Conservation (phyloP, 2,329 filamentous ascomycete species). For the Pyrenochaeta sp. region DNA sequence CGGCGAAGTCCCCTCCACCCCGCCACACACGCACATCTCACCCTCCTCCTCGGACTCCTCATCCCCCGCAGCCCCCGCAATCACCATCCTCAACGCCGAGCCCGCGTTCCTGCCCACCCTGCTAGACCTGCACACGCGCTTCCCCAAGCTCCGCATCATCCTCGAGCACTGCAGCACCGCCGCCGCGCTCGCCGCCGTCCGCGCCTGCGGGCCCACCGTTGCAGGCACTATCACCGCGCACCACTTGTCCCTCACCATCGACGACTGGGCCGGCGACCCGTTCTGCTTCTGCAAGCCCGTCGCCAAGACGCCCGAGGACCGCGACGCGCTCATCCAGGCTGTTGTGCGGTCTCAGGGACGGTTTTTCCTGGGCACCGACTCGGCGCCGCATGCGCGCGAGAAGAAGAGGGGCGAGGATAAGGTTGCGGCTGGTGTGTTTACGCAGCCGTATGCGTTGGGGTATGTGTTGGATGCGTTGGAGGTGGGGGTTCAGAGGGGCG, state of each 20-base stretch:
- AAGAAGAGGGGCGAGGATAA: slow-evolving; percentile 65
- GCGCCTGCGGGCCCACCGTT: slow-evolving; percentile 77
- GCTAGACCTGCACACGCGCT: slow-evolving; percentile 72
- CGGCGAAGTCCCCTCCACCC: slow-evolving; percentile 75
- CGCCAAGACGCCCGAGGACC: slow-evolving; percentile 70
- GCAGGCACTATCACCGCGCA: slow-evolving; percentile 85
- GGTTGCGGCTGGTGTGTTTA: slow-evolving; percentile 77
- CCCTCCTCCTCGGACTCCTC: slow-evolving; percentile 19
- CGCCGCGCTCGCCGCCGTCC: slow-evolving; percentile 80
- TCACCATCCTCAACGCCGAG: slow-evolving; percentile 70
- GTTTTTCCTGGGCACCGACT: slow-evolving; percentile 78
- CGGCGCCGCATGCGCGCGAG: slow-evolving; percentile 70
- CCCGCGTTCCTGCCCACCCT: slow-evolving; percentile 82
- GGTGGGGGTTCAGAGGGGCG: slow-evolving; percentile 64
- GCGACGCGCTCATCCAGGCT: slow-evolving; percentile 74
- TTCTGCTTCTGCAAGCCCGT: slow-evolving; percentile 82
- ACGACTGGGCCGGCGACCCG: slow-evolving; percentile 73
- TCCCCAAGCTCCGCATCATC: slow-evolving; percentile 72
- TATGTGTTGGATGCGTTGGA: slow-evolving; percentile 71
- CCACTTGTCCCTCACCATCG: slow-evolving; percentile 80
- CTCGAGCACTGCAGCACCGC: slow-evolving; percentile 89
- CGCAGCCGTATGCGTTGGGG: slow-evolving; percentile 73
- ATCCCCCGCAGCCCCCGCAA: slow-evolving; percentile 30
- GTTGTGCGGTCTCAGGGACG: slow-evolving; percentile 62
- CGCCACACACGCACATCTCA: slow-evolving; percentile 23